Evolutionary conservation across 2,329 filamentous ascomycete species (phyloP).

Genomic region (Endoconidiophora laricicola): DNA sequence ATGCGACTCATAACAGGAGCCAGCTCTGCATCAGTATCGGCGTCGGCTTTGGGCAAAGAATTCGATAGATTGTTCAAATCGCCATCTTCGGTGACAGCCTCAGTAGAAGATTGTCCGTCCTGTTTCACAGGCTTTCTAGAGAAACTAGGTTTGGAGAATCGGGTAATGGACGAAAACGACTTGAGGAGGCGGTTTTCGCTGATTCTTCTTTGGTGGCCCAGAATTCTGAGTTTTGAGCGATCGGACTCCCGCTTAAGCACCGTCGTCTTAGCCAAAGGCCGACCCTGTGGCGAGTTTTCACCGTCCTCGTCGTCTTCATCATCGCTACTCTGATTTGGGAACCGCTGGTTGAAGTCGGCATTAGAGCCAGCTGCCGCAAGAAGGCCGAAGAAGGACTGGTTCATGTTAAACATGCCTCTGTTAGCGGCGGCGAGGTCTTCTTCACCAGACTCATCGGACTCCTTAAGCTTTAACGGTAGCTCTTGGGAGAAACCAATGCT

Average conservation of each 20-base stretch:
- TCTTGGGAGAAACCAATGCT: background rate
- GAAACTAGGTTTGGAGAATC: constrained; percentile 25
- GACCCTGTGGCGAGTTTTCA: background rate
- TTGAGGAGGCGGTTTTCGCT: constrained; percentile 50
- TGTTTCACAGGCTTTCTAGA: background rate
- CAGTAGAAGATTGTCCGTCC: constrained; percentile 1
- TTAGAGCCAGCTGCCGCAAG: constrained; percentile 76
- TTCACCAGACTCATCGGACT: constrained; percentile 27
- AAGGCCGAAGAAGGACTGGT: constrained; percentile 86
- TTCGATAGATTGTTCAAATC: background rate
- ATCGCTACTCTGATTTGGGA: constrained; percentile 65
- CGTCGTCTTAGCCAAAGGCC: constrained; percentile 24
- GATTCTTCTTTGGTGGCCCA: constrained; percentile 18
- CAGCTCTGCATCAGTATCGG: constrained; percentile 19
- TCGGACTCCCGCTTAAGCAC: constrained; percentile 23
- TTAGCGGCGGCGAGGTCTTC: constrained; percentile 29
- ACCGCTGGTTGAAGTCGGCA: constrained; percentile 65
- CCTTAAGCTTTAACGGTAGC: background rate
- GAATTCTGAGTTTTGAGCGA: background rate
- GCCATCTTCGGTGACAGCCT: constrained; percentile 14
- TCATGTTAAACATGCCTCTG: constrained; percentile 51
- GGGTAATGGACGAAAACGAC: constrained; percentile 45
- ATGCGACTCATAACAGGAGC: constrained; percentile 64
- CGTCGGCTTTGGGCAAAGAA: background rate
- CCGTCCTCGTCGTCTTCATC: constrained; percentile 37